These are phyloP conservation scores for Populus hybrid DNA, from an alignment of 441 rosid genomes.

Conservation along the genomic window DNA sequence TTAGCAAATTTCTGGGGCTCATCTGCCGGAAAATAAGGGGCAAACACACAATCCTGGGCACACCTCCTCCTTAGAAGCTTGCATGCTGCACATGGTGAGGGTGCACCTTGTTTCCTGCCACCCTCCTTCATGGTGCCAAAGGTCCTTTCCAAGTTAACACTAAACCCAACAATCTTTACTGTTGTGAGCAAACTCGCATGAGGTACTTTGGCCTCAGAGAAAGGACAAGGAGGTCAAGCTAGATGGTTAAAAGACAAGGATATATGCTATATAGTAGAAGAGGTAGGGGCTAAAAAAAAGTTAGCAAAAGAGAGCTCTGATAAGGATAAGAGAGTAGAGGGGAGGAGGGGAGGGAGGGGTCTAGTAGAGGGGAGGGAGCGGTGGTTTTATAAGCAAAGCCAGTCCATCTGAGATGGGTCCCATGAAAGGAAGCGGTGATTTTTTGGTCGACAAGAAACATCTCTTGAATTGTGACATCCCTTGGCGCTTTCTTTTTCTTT, in stretches of 20 bases:
- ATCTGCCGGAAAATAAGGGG: conserved; percentile 90
- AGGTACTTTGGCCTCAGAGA: neutral
- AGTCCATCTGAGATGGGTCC: conserved; percentile 13
- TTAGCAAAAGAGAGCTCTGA: neutral
- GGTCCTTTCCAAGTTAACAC: neutral
- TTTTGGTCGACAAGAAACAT: conserved; percentile 20
- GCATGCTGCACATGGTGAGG: conserved; percentile 94
- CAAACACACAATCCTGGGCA: conserved; percentile 75
- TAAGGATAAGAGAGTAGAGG: neutral
- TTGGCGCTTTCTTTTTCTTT: neutral
- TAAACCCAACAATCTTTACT: neutral
- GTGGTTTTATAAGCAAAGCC: conserved; percentile 23
- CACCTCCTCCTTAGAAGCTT: conserved; percentile 83
- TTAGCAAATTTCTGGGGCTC: conserved; percentile 49
- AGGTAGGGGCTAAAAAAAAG: neutral
- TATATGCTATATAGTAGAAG: neutral
- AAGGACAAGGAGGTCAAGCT: neutral
- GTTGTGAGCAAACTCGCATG: neutral
- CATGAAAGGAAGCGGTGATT: neutral
- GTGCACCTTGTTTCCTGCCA: conserved; percentile 64
- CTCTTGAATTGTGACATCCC: conserved; percentile 12
- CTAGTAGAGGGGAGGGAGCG: conserved; percentile 15
- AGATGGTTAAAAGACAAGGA: neutral
- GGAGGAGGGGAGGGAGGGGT: neutral
- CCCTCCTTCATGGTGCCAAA: conserved; percentile 49